Percentiles rank a stretch among this genome's conserved stretches.
Evolutionary conservation across 116 monocot species (phyloP).

Genomic region (Cymodocea nodosa): DNA sequence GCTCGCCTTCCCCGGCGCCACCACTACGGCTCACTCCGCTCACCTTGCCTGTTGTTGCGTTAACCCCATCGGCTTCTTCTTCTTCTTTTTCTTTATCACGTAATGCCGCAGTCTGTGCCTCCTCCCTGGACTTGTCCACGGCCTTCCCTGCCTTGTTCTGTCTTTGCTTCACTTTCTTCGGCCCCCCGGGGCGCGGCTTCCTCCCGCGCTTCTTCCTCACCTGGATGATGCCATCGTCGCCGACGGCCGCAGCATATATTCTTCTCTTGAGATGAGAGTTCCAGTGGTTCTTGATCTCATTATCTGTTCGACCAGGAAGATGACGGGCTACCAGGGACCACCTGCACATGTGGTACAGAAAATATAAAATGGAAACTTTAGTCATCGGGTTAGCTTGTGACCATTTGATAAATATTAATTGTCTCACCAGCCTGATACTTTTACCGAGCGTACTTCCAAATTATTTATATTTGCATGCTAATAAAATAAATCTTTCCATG

Average conservation of each 20-base stretch:
- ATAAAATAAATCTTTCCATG: too few species aligned
- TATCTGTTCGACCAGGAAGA: constrained; percentile 74
- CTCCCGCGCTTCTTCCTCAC: constrained; percentile 9
- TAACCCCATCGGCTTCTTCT: too few species aligned
- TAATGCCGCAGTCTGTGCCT: not conserved
- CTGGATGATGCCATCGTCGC: not conserved
- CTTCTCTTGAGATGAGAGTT: constrained; percentile 66
- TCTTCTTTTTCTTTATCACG: not conserved
- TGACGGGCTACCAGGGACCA: constrained; percentile 73
- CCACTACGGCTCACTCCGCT: not conserved
- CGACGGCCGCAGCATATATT: constrained; percentile 3
- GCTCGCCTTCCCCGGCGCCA: constrained; percentile 1
- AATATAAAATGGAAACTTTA: too few species aligned
- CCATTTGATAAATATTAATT: too few species aligned
- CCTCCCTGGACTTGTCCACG: not conserved
- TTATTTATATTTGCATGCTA: too few species aligned
- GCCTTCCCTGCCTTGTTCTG: not conserved
- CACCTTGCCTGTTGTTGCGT: too few species aligned
- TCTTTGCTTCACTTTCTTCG: not conserved
- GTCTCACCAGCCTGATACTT: too few species aligned
- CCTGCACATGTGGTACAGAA: constrained; percentile 13
- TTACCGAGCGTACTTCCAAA: too few species aligned
- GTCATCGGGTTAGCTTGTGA: too few species aligned
- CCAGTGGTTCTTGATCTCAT: constrained; percentile 97
- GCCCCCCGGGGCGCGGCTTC: not conserved